A percentile compares a stretch with the other conserved stretches of the same genome.
Evolutionary conservation across 2,329 filamentous ascomycete genomes (phyloP).

Genomic region (Aplosporella prunicola): DNA sequence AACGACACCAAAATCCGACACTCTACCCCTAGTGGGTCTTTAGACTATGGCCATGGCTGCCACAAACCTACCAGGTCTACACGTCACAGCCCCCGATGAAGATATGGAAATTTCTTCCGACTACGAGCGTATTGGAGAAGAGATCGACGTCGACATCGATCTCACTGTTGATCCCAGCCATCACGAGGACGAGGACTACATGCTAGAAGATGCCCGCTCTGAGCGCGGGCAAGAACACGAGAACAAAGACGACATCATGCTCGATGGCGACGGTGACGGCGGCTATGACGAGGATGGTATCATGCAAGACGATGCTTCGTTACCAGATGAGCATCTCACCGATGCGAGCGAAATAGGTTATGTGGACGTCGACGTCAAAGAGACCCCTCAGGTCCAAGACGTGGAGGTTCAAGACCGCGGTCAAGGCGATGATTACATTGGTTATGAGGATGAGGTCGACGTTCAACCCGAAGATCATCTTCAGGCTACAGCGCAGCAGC

Average conservation of each 20-base stretch:
- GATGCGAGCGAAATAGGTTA: constrained; percentile 13
- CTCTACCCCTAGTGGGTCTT: neutral
- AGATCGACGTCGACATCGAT: constrained; percentile 54
- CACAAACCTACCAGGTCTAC: constrained; percentile 15
- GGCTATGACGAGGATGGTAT: constrained; percentile 10
- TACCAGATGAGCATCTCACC: constrained; percentile 13
- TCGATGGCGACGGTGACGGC: constrained; percentile 22
- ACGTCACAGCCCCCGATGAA: constrained; percentile 34
- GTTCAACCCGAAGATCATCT: neutral
- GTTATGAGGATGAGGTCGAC: constrained; percentile 9
- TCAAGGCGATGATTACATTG: constrained; percentile 12
- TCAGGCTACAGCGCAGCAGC: neutral
- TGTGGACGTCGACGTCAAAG: constrained; percentile 10
- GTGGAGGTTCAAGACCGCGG: constrained; percentile 14
- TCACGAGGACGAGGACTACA: constrained; percentile 43
- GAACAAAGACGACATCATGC: constrained; percentile 29
- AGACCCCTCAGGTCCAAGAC: constrained; percentile 1
- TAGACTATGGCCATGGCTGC: constrained; percentile 11
- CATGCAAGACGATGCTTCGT: constrained; percentile 10
- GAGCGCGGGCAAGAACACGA: constrained; percentile 16
- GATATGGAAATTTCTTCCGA: constrained; percentile 49
- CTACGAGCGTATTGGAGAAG: constrained; percentile 35
- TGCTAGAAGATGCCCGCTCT: constrained; percentile 43
- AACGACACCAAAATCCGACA: neutral
- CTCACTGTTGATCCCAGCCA: constrained; percentile 25